phyloP scores from a whole-genome alignment of 1,139 yeast genomes.

The Yamadazyma diddensiae region DNA sequence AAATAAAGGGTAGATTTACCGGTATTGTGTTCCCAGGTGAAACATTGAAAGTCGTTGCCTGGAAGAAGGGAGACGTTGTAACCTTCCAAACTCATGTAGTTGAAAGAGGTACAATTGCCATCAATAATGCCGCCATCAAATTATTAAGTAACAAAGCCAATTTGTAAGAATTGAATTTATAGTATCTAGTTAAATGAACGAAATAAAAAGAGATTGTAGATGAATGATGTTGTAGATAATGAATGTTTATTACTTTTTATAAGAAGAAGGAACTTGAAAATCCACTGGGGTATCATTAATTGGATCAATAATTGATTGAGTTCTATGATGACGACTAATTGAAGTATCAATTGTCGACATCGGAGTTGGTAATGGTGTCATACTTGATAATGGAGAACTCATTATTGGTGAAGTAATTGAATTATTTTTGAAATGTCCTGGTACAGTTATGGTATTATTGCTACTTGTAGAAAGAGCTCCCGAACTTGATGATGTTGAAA shows the following conservation, averaged over 20 bases:
- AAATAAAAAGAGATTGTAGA: background rate
- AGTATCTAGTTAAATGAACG: no score
- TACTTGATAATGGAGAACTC: conserved; percentile 35
- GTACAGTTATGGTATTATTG: conserved; percentile 8
- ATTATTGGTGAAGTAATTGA: conserved; percentile 29
- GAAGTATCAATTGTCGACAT: conserved; percentile 25
- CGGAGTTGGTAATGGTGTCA: conserved; percentile 33
- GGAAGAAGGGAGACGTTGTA: conserved; percentile 73
- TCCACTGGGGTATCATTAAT: conserved; percentile 45
- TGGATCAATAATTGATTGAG: conserved; percentile 30
- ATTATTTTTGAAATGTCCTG: conserved; percentile 5
- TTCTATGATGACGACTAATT: conserved; percentile 15
- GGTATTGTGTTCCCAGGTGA: conserved; percentile 98
- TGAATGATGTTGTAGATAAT: conserved; percentile 2
- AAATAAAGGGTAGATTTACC: conserved; percentile 87
- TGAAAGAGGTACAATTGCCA: conserved; percentile 76
- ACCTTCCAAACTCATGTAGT: conserved; percentile 81
- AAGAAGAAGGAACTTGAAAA: conserved; percentile 27
- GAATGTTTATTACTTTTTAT: conserved; percentile 5
- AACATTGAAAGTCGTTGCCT: conserved; percentile 73
- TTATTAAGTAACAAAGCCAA: conserved; percentile 46
- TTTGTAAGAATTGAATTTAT: conserved; percentile 21
- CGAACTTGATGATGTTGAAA: conserved; percentile 1
- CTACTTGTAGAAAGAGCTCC: conserved; percentile 1
- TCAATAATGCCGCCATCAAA: conserved; percentile 86